Evolutionary conservation across 768 basidiomycete species (phyloP).

Genomic region (Neoboletus magnificus): DNA sequence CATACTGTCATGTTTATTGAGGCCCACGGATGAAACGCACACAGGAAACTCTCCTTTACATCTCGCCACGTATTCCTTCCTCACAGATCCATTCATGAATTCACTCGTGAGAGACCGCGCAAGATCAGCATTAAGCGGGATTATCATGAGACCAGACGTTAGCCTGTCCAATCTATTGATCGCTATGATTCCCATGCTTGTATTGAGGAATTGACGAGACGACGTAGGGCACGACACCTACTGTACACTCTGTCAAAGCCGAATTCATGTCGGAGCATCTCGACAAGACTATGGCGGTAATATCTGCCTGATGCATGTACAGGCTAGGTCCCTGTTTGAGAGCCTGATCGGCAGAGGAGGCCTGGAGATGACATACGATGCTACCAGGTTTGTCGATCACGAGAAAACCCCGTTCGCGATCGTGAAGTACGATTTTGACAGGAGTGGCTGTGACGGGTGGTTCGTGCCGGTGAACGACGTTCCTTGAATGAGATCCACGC

Average conservation of each 20-base stretch:
- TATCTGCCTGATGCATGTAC: slow-evolving; percentile 93
- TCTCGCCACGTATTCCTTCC: slow-evolving; percentile 91
- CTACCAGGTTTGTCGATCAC: slow-evolving; percentile 97
- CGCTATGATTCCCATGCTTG: slow-evolving; percentile 45
- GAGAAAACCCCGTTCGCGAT: slow-evolving; percentile 77
- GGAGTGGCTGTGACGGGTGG: slow-evolving; percentile 87
- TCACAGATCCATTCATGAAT: slow-evolving; percentile 76
- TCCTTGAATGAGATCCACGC: slow-evolving; percentile 43
- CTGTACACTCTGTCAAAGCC: slow-evolving; percentile 81
- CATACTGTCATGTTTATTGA: neutral
- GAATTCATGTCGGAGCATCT: slow-evolving; percentile 82
- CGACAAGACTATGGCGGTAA: slow-evolving; percentile 81
- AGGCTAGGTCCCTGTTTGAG: slow-evolving; percentile 46
- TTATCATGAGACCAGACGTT: slow-evolving; percentile 93
- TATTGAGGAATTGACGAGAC: neutral
- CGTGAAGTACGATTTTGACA: slow-evolving; percentile 74
- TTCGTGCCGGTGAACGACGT: slow-evolving; percentile 95
- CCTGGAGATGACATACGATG: slow-evolving; percentile 74
- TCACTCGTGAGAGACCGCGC: slow-evolving; percentile 74
- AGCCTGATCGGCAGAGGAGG: neutral
- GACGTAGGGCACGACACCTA: slow-evolving; percentile 39
- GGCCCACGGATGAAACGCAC: slow-evolving; percentile 44
- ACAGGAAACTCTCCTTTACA: slow-evolving; percentile 82
- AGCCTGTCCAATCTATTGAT: slow-evolving; percentile 92
- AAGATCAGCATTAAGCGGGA: slow-evolving; percentile 69